Evolutionary conservation across 2,329 filamentous ascomycete species (phyloP).

Genomic region (Malbranchea cinnamomea): DNA sequence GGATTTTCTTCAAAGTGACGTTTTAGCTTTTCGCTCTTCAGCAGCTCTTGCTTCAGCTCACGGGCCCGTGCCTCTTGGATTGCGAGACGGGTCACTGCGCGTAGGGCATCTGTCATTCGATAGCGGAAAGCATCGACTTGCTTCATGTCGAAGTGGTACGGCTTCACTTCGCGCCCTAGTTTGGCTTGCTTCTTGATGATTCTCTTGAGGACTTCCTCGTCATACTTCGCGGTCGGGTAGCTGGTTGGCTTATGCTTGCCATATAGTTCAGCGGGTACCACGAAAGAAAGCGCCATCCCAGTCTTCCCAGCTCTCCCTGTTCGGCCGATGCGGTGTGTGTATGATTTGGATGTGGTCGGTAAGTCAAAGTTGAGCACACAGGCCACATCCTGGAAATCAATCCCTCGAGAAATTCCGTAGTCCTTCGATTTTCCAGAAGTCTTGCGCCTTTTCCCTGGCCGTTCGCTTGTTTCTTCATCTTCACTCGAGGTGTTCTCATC

Average conservation of each 20-base stretch:
- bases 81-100: constrained; percentile 76
- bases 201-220: constrained; percentile 69
- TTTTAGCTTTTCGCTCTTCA: constrained; percentile 89
- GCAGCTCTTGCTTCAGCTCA: constrained; percentile 74
- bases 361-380: constrained; percentile 97
- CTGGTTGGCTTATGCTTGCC: constrained; percentile 82
- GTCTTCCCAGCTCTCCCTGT: constrained; percentile 83
- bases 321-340: constrained; percentile 91
- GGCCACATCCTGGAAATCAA: constrained; percentile 91
- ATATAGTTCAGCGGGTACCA: constrained; percentile 66
- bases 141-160: constrained; percentile 88
- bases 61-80: constrained; percentile 79
- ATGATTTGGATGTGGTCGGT: constrained; percentile 72
- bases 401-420: constrained; percentile 87
- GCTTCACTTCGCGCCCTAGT: constrained; percentile 65
- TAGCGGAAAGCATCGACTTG: constrained; percentile 91
- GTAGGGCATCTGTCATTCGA: constrained; percentile 80
- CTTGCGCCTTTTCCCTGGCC: constrained; percentile 48
- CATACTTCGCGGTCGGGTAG: constrained; percentile 58
- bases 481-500: constrained; percentile 15
- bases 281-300: constrained; percentile 92
- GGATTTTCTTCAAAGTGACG: constrained; percentile 97
- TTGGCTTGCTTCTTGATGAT: constrained; percentile 68
- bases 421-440: constrained; percentile 62
- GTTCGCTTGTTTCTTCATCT: constrained; percentile 13